phyloP scores from a whole-genome alignment of 306 rosid genomes.

The Bauhinia variegata region DNA sequence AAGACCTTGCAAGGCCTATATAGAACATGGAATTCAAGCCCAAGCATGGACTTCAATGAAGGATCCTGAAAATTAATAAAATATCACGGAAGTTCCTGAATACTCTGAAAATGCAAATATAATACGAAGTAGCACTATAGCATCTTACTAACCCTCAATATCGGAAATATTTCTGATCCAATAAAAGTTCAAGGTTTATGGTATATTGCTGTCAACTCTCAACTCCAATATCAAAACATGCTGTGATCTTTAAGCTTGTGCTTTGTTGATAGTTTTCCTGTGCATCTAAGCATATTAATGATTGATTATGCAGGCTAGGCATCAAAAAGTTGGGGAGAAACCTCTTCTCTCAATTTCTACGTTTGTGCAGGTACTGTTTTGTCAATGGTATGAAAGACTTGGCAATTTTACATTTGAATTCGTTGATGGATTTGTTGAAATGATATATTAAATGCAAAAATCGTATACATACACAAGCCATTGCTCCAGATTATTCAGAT shows the following conservation, averaged over 20 bases:
- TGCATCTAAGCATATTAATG: conserved; percentile 34
- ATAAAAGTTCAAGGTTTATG: neutral
- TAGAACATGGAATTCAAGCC: conserved; percentile 10
- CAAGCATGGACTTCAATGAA: neutral
- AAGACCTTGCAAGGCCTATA: neutral
- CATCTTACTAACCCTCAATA: too few species aligned
- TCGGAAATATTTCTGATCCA: conserved; percentile 20
- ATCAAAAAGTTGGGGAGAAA: conserved; percentile 97
- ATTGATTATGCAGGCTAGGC: conserved; percentile 81
- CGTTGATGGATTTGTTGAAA: conserved; percentile 12
- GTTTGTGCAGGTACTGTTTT: conserved; percentile 69
- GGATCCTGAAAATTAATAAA: neutral
- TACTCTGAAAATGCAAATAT: too few species aligned
- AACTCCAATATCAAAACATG: neutral
- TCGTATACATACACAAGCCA: conserved; percentile 16
- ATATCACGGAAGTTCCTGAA: neutral
- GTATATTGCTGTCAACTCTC: neutral
- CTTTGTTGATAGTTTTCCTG: conserved; percentile 16
- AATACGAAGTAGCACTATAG: too few species aligned
- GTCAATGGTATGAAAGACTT: conserved; percentile 9
- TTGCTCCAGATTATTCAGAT: too few species aligned
- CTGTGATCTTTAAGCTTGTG: conserved; percentile 9
- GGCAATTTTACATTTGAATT: conserved; percentile 21
- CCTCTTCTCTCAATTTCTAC: conserved; percentile 92
- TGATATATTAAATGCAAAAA: conserved; percentile 1